Evolutionary conservation across 2,329 filamentous ascomycete species (phyloP), one percentile per base, ranked within the genome.

Genomic region (Fragosphaeria purpurea): DNA sequence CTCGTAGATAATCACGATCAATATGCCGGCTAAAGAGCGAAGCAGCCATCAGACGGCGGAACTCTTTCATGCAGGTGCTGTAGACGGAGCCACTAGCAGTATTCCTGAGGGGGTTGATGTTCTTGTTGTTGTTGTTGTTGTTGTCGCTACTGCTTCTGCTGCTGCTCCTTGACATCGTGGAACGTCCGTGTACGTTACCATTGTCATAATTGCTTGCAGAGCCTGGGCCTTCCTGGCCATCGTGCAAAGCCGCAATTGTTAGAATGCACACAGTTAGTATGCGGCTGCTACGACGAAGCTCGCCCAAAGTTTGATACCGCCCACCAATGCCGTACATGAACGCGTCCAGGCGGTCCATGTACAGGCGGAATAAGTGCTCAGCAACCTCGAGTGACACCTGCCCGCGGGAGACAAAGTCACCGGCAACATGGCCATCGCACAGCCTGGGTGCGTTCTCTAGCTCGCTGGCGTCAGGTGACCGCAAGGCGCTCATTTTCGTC

Each of bases 231-330:
- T 42, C 40, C 6, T 33, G 32, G 8, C 30, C 39, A 34, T 82
- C 7, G 35, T 37, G 78, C 3, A 81, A 66, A 0, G 78, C 76
- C 4, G 76, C 73, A 1, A 82, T 77, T 0, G 77, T 77, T 6
- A 79, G 67, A 30, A 79, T 75, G 0, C 75, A 74, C 0, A 72
- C 75, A 0, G 77, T 74, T 9, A 82, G 65, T 2, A 80, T 65
- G 0, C 75, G 70, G 2, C 77, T 82, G 12, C 70, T 71, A 13
- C 74, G 71, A 12, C 79, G 72, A 8, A 82, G 65, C 6, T 71
- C 73, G 0, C 71, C 70, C 2, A 79, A 62, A 6, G 72, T 70
- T 43, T 66, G 65, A 53, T 77, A 75, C 6, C 72, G 70, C 13
- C 75, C 66, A 13, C 74, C 70, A 31, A 75, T 74, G 4, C 69